Evolutionary conservation across 1,284 basidiomycete genomes (phyloP).

Genomic region (Apiotrichum siamense): DNA sequence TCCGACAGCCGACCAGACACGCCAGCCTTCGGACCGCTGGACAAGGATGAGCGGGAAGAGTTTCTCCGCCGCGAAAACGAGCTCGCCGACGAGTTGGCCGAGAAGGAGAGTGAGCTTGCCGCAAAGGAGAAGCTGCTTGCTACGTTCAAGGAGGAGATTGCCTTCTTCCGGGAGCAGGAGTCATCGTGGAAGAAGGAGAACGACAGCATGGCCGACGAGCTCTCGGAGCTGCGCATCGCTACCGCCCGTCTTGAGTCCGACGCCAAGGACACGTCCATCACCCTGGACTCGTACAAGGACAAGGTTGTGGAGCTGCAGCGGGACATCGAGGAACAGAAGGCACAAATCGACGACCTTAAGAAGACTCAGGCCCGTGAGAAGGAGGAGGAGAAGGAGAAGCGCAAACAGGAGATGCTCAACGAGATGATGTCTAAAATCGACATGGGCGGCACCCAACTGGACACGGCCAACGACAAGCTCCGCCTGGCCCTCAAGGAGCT

Average conservation of each 20-base stretch:
- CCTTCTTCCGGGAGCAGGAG: slow-evolving; percentile 89
- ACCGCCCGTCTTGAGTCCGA: slow-evolving; percentile 91
- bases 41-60: slow-evolving; percentile 96
- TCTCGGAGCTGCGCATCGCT: slow-evolving; percentile 87
- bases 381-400: slow-evolving; percentile 97
- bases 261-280: slow-evolving; percentile 88
- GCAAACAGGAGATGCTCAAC: slow-evolving; percentile 99
- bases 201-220: slow-evolving; percentile 69
- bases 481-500: slow-evolving; percentile 37
- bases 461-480: slow-evolving; percentile 37
- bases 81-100: slow-evolving; percentile 84
- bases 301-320: slow-evolving; percentile 81
- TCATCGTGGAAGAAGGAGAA: slow-evolving; percentile 62
- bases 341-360: slow-evolving; percentile 71
- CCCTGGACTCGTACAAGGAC: slow-evolving; percentile 94
- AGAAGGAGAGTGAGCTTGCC: slow-evolving; percentile 80
- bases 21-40: slow-evolving; percentile 58
- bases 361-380: slow-evolving; percentile 76
- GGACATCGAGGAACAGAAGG: slow-evolving; percentile 86
- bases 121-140: slow-evolving; percentile 55
- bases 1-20: slow-evolving; percentile 49
- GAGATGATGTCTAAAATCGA: slow-evolving; percentile 99
- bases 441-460: slow-evolving; percentile 48
- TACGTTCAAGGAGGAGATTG: slow-evolving; percentile 77
- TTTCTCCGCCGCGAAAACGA: slow-evolving; percentile 97